Evolutionary conservation across 2,329 filamentous ascomycete species (phyloP), one percentile per base, ranked within the genome.

Genomic region (Apiospora malaysiana): DNA sequence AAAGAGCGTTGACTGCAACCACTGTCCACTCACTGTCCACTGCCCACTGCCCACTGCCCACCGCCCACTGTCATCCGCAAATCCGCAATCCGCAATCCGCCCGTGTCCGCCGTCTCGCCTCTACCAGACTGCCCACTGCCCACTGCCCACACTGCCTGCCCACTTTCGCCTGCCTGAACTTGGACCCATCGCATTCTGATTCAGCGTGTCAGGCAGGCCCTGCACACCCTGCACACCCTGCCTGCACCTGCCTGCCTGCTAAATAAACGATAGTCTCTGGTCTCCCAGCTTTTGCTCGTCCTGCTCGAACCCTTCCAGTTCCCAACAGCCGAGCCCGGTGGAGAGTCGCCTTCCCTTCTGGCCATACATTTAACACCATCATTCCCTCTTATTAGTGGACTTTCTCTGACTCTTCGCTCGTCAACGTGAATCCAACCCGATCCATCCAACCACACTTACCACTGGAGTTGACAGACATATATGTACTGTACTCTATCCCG

Each of bases 291-390:
- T 16, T n/a, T n/a, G n/a, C 56, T 18, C 56, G n/a, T 63, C 8
- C 16, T 63, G 32, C 56, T 63, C 51, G 51, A 59, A 21, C 51
- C 51, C 51, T 59, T 27, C 32, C 21, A 56, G 51, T 59, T 59
- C 51, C 51, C 51, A 59, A 59, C 51, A 59, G 51, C 51, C 51
- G 51, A 59, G 18, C 27, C 51, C 51, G 32, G 51, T 59, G 51
- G 51, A 59, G 51, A 59, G 51, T 37, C 51, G 27, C 32, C 51
- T 59, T 59, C 32, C 51, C 51, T n/a, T 59, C 32, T 59, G 51
- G 16, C 51, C 51, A 59, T 63, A 63, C 56, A 63, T 63, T 63
- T 40, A 63, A 63, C 40, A 63, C 56, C 56, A 63, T 40, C 56
- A 6, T 40, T 37, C 51, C 51, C 32, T 40, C 56, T 21, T 40